phyloP scores from a whole-genome alignment of 1,139 yeast species.

The Komagataea norvegica region DNA sequence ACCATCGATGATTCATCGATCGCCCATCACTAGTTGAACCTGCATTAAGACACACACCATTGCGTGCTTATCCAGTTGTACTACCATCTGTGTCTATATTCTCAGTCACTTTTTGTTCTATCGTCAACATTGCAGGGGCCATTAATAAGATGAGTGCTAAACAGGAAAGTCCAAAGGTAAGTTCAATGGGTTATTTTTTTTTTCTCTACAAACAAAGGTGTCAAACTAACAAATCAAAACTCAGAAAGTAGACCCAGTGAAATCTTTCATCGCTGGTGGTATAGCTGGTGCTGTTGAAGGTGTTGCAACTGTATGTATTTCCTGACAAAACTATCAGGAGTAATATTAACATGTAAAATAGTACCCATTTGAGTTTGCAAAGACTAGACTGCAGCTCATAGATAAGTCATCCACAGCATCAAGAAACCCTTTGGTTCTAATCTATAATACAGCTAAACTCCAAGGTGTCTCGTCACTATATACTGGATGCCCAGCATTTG shows the following conservation, averaged over 20 bases:
- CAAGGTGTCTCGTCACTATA: constrained; percentile 82
- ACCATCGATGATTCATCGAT: constrained; percentile 1
- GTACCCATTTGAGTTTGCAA: constrained; percentile 96
- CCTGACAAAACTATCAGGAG: neutral
- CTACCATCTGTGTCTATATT: too few species aligned
- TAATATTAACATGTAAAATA: constrained; percentile 14
- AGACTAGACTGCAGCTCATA: constrained; percentile 83
- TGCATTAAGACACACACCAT: too few species aligned
- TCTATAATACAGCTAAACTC: constrained; percentile 63
- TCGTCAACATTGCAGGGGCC: too few species aligned
- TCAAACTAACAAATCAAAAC: constrained; percentile 1
- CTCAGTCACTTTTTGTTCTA: too few species aligned
- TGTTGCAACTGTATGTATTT: constrained; percentile 45
- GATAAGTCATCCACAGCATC: constrained; percentile 65
- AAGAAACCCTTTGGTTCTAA: constrained; percentile 77
- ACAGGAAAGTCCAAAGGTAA: constrained; percentile 6
- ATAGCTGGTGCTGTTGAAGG: constrained; percentile 95
- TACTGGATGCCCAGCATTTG: constrained; percentile 97
- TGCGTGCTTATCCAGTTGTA: too few species aligned
- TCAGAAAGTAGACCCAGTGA: constrained; percentile 47
- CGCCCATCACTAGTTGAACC: too few species aligned
- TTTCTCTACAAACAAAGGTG: neutral
- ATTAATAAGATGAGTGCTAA: constrained; percentile 7
- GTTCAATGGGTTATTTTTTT: neutral
- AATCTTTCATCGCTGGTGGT: constrained; percentile 90